These are phyloP conservation scores for Misopates orontium DNA, from an alignment of 257 asterid genomes.

Conservation along the genomic window DNA sequence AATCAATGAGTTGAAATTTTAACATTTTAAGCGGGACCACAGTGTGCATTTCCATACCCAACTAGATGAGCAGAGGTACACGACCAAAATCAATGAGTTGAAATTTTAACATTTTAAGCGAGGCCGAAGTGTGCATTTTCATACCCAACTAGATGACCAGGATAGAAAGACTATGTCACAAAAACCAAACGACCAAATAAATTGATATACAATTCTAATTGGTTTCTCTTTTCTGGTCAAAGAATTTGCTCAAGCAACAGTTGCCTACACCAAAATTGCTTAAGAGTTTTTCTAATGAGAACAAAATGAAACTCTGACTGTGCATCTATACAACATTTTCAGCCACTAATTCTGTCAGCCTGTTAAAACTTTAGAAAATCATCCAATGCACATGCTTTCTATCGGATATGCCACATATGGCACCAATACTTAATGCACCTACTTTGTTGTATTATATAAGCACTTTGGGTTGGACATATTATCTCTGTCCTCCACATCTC, in stretches of 20 bases:
- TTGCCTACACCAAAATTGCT: conserved; percentile 1
- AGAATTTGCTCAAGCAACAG: background rate
- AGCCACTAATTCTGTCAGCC: background rate
- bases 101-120: conserved; percentile 16
- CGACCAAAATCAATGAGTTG: conserved; percentile 4
- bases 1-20: conserved; percentile 6
- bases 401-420: background rate
- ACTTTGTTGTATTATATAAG: background rate
- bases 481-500: background rate
- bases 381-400: background rate
- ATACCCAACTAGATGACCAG: conserved; percentile 10
- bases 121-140: background rate
- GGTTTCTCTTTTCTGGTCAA: conserved; percentile 9
- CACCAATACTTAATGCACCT: conserved; percentile 2
- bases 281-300: background rate
- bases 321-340: background rate
- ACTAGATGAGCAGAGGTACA: conserved; percentile 8
- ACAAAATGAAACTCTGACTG: conserved; percentile 6
- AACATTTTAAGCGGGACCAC: conserved; percentile 6
- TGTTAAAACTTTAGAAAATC: background rate
- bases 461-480: background rate
- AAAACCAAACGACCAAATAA: background rate
- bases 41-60: conserved; percentile 5
- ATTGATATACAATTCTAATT: background rate
- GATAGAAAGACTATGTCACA: background rate